Base-by-base conservation (phyloP, 768 basidiomycete genomes). In the Naganishia vaughanmartiniae region DNA sequence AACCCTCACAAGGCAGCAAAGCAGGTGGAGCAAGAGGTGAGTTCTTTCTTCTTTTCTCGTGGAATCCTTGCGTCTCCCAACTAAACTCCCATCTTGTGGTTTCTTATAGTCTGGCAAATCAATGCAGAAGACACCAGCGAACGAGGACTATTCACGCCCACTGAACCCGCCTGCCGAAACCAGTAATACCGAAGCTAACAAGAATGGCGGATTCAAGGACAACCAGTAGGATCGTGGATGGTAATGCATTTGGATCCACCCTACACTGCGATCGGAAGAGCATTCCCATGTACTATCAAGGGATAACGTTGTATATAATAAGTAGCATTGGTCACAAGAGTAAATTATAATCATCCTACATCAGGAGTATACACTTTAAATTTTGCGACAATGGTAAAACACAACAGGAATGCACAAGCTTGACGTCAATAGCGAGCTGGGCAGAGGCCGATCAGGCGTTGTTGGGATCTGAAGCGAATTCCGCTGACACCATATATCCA, bases 21-120 rank as follows among this genome's bases (percentile, higher is more conserved):
- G 73, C 70, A 74, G 31, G 73, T 81, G 9, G 73, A 79, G 72
- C 51, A 76, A 30, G 80, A 81, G 74, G 80, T 81, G 57, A 75
- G 80, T 72, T 30, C 26, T 11, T n/a, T 51, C 19, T 12, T 55
- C 48, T 15, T n/a, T 21, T 33, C 39, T n/a, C 19, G 4, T 57
- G 6, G 15, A 3, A 12, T 33, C 11, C 17, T 24, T 6, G 1
- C 36, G 2, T 19, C 34, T 7, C 4, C 34, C 46, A 15, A 26
- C 24, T 45, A 34, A 24, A 17, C n/a, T 24, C 46, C 2, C 36
- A 24, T 15, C 7, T 26, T 51, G 9, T 9, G 9, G 39, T n/a
- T 24, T 17, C 12, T 28, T 15, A 30, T 26, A 63, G 60, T 42
- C 39, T 10, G 60, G 60, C 28, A 63, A 63, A 45, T 63, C 60